A percentile compares a stretch with the other conserved stretches of the same genome.
Conservation (phyloP, 306 rosid genomes). For the Astragalus glycyphyllos region DNA sequence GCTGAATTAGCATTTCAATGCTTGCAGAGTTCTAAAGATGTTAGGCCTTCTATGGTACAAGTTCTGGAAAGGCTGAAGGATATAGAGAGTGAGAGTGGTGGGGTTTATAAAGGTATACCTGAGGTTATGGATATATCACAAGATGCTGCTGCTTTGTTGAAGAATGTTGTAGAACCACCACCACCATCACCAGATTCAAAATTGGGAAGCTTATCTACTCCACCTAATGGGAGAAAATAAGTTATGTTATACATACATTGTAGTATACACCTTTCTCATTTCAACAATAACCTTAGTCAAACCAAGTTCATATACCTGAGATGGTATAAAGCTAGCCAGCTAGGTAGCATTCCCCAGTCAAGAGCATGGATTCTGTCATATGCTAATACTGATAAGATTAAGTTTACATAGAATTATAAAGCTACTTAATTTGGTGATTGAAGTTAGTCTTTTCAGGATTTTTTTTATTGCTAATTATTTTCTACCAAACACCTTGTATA, state of each 20-base stretch:
- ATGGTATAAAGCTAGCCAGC: not conserved
- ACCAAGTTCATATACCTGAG: not conserved
- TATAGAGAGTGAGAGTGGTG: constrained; percentile 52
- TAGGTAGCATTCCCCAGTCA: not conserved
- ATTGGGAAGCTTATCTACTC: constrained; percentile 43
- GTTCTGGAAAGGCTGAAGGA: constrained; percentile 58
- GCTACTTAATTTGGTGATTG: too few relatives aligned
- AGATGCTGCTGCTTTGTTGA: constrained; percentile 52
- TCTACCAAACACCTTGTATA: too few relatives aligned
- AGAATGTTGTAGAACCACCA: constrained; percentile 45
- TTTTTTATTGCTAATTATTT: too few relatives aligned
- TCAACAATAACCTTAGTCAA: not conserved
- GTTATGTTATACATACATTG: too few relatives aligned
- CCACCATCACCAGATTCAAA: constrained; percentile 64
- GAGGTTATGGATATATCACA: constrained; percentile 52
- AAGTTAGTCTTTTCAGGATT: too few relatives aligned
- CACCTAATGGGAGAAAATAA: constrained; percentile 46
- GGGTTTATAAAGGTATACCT: constrained; percentile 36
- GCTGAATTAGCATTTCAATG: constrained; percentile 91
- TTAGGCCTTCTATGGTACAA: constrained; percentile 70
- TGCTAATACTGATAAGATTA: too few relatives aligned
- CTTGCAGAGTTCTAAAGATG: constrained; percentile 67
- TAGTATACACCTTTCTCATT: not conserved
- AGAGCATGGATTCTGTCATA: too few relatives aligned
- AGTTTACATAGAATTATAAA: too few relatives aligned